Conservation (phyloP, 768 basidiomycete species). For the Sarcomyxa edulis region DNA sequence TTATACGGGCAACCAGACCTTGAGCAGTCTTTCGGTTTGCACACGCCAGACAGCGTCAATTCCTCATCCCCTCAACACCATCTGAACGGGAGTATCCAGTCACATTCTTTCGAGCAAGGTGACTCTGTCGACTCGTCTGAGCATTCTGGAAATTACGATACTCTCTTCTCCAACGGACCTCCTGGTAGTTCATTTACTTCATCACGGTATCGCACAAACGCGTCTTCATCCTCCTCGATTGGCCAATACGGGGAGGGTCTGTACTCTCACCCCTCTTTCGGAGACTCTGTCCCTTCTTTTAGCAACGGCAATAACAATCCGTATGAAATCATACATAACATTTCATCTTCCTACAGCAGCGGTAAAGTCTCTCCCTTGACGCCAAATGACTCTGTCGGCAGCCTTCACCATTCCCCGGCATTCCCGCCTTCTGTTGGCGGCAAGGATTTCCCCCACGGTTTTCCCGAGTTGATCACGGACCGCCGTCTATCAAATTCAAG, state of each 20-base stretch:
- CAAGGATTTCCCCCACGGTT: conserved; percentile 57
- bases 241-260: conserved; percentile 51
- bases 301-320: conserved; percentile 43
- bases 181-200: conserved; percentile 38
- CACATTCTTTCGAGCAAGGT: conserved; percentile 41
- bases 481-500: conserved; percentile 46
- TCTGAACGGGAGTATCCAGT: conserved; percentile 25
- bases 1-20: conserved; percentile 54
- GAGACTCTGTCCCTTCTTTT: conserved; percentile 57
- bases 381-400: conserved; percentile 57
- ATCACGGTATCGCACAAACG: conserved; percentile 66
- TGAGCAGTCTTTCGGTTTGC: conserved; percentile 46
- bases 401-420: conserved; percentile 48
- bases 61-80: conserved; percentile 33
- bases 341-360: conserved; percentile 54
- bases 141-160: conserved; percentile 57
- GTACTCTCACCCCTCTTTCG: conserved; percentile 55
- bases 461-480: conserved; percentile 56
- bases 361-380: conserved; percentile 77
- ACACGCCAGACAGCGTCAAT: conserved; percentile 33
- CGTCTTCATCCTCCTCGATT: conserved; percentile 67
- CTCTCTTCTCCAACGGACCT: conserved; percentile 51
- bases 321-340: conserved; percentile 62
- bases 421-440: conserved; percentile 41
- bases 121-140: conserved; percentile 53